These are phyloP conservation scores for Calocybe indica DNA, from an alignment of 768 basidiomycete genomes.

Conservation along the genomic window DNA sequence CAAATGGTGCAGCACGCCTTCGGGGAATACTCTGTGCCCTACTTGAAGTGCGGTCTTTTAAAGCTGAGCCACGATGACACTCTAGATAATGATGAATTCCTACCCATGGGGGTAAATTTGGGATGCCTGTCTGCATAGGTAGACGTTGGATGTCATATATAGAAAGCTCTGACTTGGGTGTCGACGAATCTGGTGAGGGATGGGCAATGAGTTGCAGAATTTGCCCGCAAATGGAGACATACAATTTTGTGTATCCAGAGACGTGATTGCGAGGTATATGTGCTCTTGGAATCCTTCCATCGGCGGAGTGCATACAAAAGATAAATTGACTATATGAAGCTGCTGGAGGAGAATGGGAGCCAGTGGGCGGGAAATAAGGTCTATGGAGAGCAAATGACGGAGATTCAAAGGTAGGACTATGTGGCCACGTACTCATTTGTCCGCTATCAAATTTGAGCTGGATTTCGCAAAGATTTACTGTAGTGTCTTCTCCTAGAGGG, in stretches of 20 bases:
- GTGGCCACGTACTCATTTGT: slow-evolving; percentile 32
- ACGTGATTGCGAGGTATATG: slow-evolving; percentile 45
- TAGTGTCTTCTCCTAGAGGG: slow-evolving; percentile 51
- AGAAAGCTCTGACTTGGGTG: slow-evolving; percentile 32
- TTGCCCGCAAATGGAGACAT: slow-evolving; percentile 13
- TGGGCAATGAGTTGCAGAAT: background rate
- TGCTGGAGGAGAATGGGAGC: slow-evolving; percentile 28
- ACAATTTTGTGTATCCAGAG: slow-evolving; percentile 63
- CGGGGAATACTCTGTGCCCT: too few relatives aligned
- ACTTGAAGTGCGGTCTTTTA: too few relatives aligned
- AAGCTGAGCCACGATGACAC: too few relatives aligned
- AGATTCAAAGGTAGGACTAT: background rate
- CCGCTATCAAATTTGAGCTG: slow-evolving; percentile 41
- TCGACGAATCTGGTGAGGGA: slow-evolving; percentile 22
- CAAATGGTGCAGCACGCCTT: too few relatives aligned
- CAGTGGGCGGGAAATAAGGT: slow-evolving; percentile 36
- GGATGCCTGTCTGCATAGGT: slow-evolving; percentile 3
- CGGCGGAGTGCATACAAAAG: slow-evolving; percentile 33
- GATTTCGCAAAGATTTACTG: slow-evolving; percentile 58
- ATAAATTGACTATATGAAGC: slow-evolving; percentile 30
- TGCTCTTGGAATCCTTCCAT: slow-evolving; percentile 8
- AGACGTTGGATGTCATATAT: slow-evolving; percentile 25
- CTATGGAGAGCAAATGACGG: slow-evolving; percentile 19
- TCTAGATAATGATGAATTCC: background rate
- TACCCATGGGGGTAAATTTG: slow-evolving; percentile 35